Evolutionary conservation across 1,284 basidiomycete species (phyloP), one percentile per base, ranked within the genome.

Genomic region (Papiliotrema laurentii): DNA sequence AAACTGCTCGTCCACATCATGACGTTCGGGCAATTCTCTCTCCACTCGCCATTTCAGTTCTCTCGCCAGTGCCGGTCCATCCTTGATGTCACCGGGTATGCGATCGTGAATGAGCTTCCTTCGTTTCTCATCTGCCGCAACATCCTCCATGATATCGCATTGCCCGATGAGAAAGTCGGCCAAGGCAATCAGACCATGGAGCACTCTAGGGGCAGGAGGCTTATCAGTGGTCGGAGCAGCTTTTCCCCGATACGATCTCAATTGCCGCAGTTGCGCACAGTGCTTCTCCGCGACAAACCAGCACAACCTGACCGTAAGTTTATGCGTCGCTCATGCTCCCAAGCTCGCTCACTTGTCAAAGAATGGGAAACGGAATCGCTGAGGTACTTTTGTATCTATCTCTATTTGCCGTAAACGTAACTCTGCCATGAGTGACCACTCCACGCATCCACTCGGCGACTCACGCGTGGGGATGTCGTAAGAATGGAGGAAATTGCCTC

Each of bases 401-500:
- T 98, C 94, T 60, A 98, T 94, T 48, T 92, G 84, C 43, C 90
- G 81, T 19, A 97, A 80, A 53, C 82, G 83, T 30, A 96, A 78
- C 72, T 97, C 88, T 91, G 53, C 53, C 10, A 13, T 6, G 16
- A 49, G 51, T 25, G 60, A 55, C 51, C 63, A 39, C 40, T 64
- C 60, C 30, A 49, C 47, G 27, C 52, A 42, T 35, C 56, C 22
- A 9, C 83, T 16, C 11, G 21, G 9, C 6, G 27, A 57, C 64
- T 51, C 30, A 65, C 67, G 72, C 1, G 66, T 69, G 16, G 63
- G 63, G 34, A 75, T 73, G 45, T 74, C 64, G 61, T 74, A 91
- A 82, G 89, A 91, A 72, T 97, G 92, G 42, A 97, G 71, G 69
- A 96, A 98, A 73, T 98, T 98, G 33, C 94, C 94, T 2, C 94